Base-by-base conservation (phyloP, 2,329 filamentous ascomycete genomes). In the Leptoxyphium fumago region DNA sequence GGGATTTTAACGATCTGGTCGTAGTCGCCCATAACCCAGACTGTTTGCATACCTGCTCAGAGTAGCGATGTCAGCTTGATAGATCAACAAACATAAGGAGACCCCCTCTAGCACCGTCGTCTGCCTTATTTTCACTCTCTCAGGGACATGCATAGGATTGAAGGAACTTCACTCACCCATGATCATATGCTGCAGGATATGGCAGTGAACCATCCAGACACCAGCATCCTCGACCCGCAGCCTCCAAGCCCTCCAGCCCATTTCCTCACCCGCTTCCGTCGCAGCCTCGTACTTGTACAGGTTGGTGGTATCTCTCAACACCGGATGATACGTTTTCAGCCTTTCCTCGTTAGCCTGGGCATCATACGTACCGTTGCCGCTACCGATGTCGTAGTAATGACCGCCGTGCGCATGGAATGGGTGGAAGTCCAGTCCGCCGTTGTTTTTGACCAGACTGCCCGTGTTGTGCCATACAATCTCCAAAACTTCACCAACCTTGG, bases 121-220 rank as follows among this genome's bases (percentile, higher is more conserved):
- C 21, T 26, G 21, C 21, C 7, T 26, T 26, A 3, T 26, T 26
- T 26, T 26, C 21, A 26, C 21, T 26, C 21, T 26, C 21, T 7
- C 21, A 26, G 21, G 21, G 21, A 26, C 21, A 26, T 26, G 21
- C 14, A 15, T 29, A 17, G 18, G 29, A 29, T 29, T 17, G 28
- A 38, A 47, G 36, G 15, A 5, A 15, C 32, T 13, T 3, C 15
- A n/a, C 44, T 17, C 43, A 39, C 69, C 72, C 73, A 77, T 77
- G 14, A 74, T 60, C 67, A 75, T 74, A 54, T 79, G 75, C 43
- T 71, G 68, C 41, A 73, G 49, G 13, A 73, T 68, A 54, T 79
- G 75, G 48, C 75, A 79, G 55, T 79, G 75, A 48, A 78, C 62
- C 72, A 78, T 73, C 74, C 74, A 79, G 2, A 73, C 73, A 0